Percentiles rank a stretch among this genome's conserved stretches.
Evolutionary conservation across 345 rosid species (phyloP).

Genomic region (Populus davidiana): DNA sequence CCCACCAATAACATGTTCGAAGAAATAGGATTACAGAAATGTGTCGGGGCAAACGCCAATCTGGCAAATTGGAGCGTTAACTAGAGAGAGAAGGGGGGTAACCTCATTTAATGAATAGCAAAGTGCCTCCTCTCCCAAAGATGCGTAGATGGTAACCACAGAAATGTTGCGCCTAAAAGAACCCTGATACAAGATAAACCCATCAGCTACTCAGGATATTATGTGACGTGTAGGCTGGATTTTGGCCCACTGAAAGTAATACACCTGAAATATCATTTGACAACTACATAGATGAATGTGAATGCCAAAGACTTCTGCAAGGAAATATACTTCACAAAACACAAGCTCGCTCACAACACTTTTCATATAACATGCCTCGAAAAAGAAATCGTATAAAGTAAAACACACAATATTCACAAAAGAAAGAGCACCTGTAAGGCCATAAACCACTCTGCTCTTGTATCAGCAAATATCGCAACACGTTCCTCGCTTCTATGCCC

Average conservation of each 20-base stretch:
- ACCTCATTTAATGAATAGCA: constrained; percentile 98
- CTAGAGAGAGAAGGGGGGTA: constrained; percentile 18
- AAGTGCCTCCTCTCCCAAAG: constrained; percentile 92
- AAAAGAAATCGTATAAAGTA: neutral
- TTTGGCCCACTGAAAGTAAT: neutral
- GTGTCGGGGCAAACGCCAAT: neutral
- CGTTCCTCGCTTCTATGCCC: constrained; percentile 74
- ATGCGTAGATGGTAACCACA: constrained; percentile 92
- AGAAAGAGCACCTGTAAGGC: constrained; percentile 70
- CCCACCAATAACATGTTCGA: neutral
- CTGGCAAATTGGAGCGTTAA: neutral
- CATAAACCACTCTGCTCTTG: constrained; percentile 93
- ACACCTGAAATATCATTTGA: neutral
- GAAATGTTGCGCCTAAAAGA: constrained; percentile 86
- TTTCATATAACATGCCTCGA: neutral
- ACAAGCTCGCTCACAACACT: neutral
- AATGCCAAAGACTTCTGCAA: neutral
- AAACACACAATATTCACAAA: neutral
- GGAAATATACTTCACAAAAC: neutral
- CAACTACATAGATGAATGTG: neutral
- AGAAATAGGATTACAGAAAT: neutral
- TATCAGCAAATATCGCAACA: constrained; percentile 92
- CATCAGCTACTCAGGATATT: neutral
- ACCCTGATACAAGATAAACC: constrained; percentile 47
- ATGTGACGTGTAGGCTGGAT: neutral